Evolutionary conservation across 2,329 filamentous ascomycete species (phyloP).

Genomic region (Calonectria multiphialidica): DNA sequence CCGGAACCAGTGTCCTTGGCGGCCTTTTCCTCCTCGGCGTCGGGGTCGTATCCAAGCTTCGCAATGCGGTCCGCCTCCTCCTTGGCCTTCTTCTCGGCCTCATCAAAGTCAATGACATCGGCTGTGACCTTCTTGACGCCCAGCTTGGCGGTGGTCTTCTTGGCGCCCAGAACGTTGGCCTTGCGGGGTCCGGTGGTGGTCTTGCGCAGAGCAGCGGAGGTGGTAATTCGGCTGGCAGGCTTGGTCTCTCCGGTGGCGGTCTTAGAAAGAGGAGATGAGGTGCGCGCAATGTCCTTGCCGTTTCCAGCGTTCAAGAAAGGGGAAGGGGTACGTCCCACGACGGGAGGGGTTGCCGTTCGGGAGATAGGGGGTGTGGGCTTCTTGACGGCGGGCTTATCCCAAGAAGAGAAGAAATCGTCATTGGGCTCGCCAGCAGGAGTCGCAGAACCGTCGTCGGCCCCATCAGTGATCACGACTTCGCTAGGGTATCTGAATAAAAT

Average conservation of each 20-base stretch:
- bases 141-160: slow-evolving; percentile 81
- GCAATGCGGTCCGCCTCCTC: slow-evolving; percentile 97
- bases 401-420: slow-evolving; percentile 98
- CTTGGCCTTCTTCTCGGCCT: slow-evolving; percentile 95
- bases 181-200: slow-evolving; percentile 79
- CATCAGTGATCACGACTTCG: slow-evolving; percentile 88
- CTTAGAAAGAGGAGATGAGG: slow-evolving; percentile 84
- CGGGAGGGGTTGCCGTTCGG: slow-evolving; percentile 86
- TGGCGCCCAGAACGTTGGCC: slow-evolving; percentile 85
- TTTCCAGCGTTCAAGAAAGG: slow-evolving; percentile 87
- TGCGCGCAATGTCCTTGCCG: slow-evolving; percentile 79
- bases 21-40: slow-evolving; percentile 78
- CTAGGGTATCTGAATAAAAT: slow-evolving; percentile 74
- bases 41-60: slow-evolving; percentile 94
- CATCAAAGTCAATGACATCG: slow-evolving; percentile 93
- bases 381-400: slow-evolving; percentile 98
- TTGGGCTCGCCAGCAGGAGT: slow-evolving; percentile 88
- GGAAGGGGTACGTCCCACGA: slow-evolving; percentile 85
- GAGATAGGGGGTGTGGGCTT: slow-evolving; percentile 94
- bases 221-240: slow-evolving; percentile 78
- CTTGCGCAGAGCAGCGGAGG: slow-evolving; percentile 87
- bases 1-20: slow-evolving; percentile 59
- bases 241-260: slow-evolving; percentile 64
- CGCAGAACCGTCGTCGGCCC: slow-evolving; percentile 74
- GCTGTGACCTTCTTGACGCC: slow-evolving; percentile 91